Percentiles rank a stretch among this genome's conserved stretches.
phyloP scores from a whole-genome alignment of 208 protist species.

The Leishmania aethiopica region DNA sequence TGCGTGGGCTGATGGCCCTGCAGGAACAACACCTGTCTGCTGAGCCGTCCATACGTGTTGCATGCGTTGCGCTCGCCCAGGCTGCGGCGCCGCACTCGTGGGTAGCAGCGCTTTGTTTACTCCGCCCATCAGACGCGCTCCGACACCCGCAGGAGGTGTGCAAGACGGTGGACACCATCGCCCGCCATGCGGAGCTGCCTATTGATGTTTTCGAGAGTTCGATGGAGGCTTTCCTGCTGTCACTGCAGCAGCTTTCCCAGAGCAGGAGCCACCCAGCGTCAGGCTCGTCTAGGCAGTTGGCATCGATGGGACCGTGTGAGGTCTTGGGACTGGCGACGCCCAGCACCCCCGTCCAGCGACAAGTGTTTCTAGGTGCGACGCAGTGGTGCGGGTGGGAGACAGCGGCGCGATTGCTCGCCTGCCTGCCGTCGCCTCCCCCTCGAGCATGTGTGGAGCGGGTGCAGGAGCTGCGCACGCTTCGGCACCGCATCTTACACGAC shows the following conservation, averaged over 20 bases:
- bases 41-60: conserved; percentile 29
- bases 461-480: conserved; percentile 10
- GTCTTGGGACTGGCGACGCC: not conserved
- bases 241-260: not conserved
- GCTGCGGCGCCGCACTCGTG: conserved; percentile 52
- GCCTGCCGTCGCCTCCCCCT: conserved; percentile 10
- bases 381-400: conserved; percentile 26
- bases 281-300: not conserved
- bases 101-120: conserved; percentile 40
- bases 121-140: conserved; percentile 25
- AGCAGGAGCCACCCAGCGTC: not conserved
- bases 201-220: conserved; percentile 6
- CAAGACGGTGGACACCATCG: conserved; percentile 27
- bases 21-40: conserved; percentile 29
- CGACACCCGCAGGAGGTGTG: conserved; percentile 25
- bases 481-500: conserved; percentile 18
- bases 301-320: not conserved
- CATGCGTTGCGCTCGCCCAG: conserved; percentile 49
- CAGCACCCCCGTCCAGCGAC: conserved; percentile 1
- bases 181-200: conserved; percentile 26
- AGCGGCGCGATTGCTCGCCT: conserved; percentile 19
- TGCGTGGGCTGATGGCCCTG: conserved; percentile 68
- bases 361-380: conserved; percentile 32
- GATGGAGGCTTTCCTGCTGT: conserved; percentile 5
- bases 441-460: conserved; percentile 14